Evolutionary conservation across 805 yeast species (phyloP), one percentile per base, ranked within the genome.

Genomic region (Ogataea nitratoaversa): DNA sequence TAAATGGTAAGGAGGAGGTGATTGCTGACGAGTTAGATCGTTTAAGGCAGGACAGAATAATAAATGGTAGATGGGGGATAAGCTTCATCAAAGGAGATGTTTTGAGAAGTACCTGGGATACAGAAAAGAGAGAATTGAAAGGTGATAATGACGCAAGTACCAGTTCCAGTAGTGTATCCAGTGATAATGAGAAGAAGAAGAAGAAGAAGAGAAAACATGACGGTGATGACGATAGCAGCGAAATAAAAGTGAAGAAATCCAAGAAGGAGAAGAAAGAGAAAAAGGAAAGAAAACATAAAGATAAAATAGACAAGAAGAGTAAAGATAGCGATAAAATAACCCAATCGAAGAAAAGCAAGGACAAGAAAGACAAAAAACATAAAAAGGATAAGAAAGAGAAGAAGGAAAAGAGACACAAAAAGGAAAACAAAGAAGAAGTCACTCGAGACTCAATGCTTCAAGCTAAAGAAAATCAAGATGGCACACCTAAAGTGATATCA

Each of bases 21-120:
- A 74, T 84, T 19, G 66, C 67, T 41, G 67, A 76, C 44, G 90
- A 80, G 54, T 63, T 87, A 48, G 91, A 85, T 30, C 70, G 77
- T 48, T 81, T 82, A 54, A 71, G 86, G 50, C 71, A 72, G 43
- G 83, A 82, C 18, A 77, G 77, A 36, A 80, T 88, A 25, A 68
- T 87, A n/a, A 81, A 79, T 53, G 95, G 96, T 13, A 84, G 78
- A 51, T 82, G 90, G 84, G 96, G 96, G 6, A 80, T 91, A 60
- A 78, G 79, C 46, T 91, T 91, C 62, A 84, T 91, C 8, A 79
- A 73, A 55, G 97, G 96, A 4, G 96, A 85, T 34, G 82, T 82
- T 1, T 66, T 91, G 44, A 72, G 76, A 38, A 86, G 96, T 50
- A 85, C 96, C 0, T 82, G 95, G 86, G 90, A 88, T 57, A 64